Percentiles rank a stretch among this genome's conserved stretches.
These are phyloP conservation scores for Colletotrichum plurivorum DNA, from an alignment of 2,329 filamentous ascomycete species.

Conservation along the genomic window DNA sequence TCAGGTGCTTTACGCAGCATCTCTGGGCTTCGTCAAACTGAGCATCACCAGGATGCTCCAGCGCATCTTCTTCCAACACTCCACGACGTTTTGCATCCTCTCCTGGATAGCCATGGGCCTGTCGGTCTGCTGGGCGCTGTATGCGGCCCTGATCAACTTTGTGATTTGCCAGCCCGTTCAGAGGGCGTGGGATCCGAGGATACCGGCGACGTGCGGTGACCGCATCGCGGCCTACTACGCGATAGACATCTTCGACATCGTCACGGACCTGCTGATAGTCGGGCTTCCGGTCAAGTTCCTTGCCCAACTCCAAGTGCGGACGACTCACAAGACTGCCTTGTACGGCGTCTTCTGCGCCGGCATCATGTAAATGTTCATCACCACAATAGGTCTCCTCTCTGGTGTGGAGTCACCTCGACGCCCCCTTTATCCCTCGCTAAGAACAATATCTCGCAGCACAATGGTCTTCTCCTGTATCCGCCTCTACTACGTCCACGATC, in stretches of 20 bases:
- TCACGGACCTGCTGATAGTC: constrained; percentile 42
- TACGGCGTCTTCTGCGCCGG: constrained; percentile 41
- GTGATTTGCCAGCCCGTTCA: constrained; percentile 54
- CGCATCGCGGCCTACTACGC: constrained; percentile 35
- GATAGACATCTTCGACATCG: constrained; percentile 42
- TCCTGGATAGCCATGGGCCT: constrained; percentile 13
- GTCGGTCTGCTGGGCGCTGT: constrained; percentile 13
- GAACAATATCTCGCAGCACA: constrained; percentile 19
- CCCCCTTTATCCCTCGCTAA: neutral
- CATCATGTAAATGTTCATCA: constrained; percentile 37
- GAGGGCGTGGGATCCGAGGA: constrained; percentile 46
- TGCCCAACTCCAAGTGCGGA: constrained; percentile 27
- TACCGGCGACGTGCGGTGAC: constrained; percentile 35
- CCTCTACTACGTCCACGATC: constrained; percentile 34
- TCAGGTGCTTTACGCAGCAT: constrained; percentile 18
- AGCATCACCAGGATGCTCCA: constrained; percentile 21
- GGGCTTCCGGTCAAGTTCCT: constrained; percentile 40
- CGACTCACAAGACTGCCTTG: constrained; percentile 36
- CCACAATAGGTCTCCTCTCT: too few species aligned
- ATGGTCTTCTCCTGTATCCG: constrained; percentile 41
- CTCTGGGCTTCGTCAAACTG: constrained; percentile 14
- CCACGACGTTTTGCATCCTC: neutral
- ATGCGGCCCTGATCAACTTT: constrained; percentile 20
- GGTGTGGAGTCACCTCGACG: too few species aligned
- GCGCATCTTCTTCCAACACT: constrained; percentile 19